A percentile compares a stretch with the other conserved stretches of the same genome.
These are phyloP conservation scores for Chlorella variabilis DNA, from an alignment of 163 green algal genomes.

Conservation along the genomic window DNA sequence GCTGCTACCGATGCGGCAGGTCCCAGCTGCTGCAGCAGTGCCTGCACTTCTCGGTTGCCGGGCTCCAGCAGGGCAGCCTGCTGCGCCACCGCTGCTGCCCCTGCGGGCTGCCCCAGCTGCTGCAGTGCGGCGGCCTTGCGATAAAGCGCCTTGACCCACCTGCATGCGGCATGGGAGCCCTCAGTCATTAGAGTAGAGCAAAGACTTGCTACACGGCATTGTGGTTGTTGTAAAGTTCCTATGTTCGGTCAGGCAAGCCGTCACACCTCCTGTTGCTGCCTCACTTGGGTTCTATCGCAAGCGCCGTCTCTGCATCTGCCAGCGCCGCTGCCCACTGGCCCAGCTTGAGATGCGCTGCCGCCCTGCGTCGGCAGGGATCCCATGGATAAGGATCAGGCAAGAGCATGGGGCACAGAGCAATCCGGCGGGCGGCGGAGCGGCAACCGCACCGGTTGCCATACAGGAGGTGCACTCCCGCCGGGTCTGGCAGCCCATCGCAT, in stretches of 20 bases:
- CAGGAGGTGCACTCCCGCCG: background rate
- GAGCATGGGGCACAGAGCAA: background rate
- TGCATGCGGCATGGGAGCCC: background rate
- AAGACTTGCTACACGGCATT: no score
- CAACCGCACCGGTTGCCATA: background rate
- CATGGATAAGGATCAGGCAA: background rate
- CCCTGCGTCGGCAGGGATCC: no score
- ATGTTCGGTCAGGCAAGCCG: no score
- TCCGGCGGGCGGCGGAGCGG: background rate
- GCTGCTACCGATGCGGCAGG: background rate
- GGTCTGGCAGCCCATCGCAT: background rate
- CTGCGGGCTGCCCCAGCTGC: background rate
- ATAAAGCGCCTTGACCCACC: slow-evolving; percentile 37
- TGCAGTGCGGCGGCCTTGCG: slow-evolving; percentile 30
- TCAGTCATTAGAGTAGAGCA: no score
- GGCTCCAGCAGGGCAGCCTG: background rate
- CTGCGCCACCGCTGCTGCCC: slow-evolving; percentile 16
- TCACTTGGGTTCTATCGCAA: slow-evolving; percentile 19
- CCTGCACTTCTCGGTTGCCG: background rate
- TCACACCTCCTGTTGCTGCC: background rate
- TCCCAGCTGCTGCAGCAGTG: slow-evolving; percentile 14
- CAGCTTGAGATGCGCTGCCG: slow-evolving; percentile 33
- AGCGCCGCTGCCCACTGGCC: background rate
- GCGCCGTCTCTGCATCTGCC: background rate
- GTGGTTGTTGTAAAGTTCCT: no score